Percentiles rank a stretch among this genome's conserved stretches.
phyloP scores from a whole-genome alignment of 805 yeast genomes.

The Yarrowia sp. region DNA sequence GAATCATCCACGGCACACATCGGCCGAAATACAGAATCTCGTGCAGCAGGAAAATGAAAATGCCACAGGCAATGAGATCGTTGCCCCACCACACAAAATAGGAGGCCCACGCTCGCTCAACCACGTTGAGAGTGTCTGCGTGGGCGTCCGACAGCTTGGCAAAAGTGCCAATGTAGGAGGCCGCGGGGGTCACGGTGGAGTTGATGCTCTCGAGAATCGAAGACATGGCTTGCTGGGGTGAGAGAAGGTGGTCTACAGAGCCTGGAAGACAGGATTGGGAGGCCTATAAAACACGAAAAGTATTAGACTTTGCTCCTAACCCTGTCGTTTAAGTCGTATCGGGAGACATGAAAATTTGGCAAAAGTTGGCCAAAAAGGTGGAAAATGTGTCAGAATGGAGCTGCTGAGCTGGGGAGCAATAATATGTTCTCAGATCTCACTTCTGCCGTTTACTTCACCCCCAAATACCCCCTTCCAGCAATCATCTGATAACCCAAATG shows the following conservation, averaged over 20 bases:
- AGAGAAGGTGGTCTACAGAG: neutral
- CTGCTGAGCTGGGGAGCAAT: neutral
- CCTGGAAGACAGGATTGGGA: neutral
- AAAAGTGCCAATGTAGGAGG: conserved; percentile 22
- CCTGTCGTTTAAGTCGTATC: conserved; percentile 34
- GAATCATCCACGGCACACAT: conserved; percentile 88
- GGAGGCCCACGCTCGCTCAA: conserved; percentile 86
- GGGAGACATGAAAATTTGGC: neutral
- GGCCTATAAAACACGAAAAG: conserved; percentile 17
- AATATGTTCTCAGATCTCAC: neutral
- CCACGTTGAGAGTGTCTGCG: conserved; percentile 40
- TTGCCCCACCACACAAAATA: conserved; percentile 86
- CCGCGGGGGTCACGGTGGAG: conserved; percentile 38
- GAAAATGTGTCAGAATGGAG: too few relatives aligned
- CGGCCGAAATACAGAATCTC: conserved; percentile 92
- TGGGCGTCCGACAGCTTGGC: conserved; percentile 35
- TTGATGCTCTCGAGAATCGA: conserved; percentile 28
- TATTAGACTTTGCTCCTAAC: conserved; percentile 18
- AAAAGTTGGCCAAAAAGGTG: neutral
- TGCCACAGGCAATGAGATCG: conserved; percentile 91
- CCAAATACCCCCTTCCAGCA: neutral
- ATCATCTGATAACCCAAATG: conserved; percentile 37
- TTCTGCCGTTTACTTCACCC: neutral
- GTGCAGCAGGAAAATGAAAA: conserved; percentile 80
- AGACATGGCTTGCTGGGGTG: conserved; percentile 9